These are phyloP conservation scores for Stenocarpella maydis DNA, from an alignment of 2,329 filamentous ascomycete genomes.

Conservation along the genomic window DNA sequence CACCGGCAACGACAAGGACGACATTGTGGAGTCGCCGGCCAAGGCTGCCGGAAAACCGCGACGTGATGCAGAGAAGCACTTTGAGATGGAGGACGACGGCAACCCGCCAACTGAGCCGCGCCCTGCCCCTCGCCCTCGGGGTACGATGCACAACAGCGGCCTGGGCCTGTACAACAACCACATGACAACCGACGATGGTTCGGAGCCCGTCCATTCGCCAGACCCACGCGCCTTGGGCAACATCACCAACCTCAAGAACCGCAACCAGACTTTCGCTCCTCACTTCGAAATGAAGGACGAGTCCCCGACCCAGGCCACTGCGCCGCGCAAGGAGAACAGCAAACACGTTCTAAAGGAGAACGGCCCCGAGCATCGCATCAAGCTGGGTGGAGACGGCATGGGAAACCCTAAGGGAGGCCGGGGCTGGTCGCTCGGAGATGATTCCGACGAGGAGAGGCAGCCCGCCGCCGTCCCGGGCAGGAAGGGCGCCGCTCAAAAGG, in stretches of 20 bases:
- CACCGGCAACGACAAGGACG: constrained; percentile 65
- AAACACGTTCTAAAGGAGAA: constrained; percentile 45
- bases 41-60: constrained; percentile 72
- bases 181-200: constrained; percentile 68
- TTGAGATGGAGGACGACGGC: constrained; percentile 82
- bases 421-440: constrained; percentile 67
- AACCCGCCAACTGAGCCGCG: constrained; percentile 62
- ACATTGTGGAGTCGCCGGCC: constrained; percentile 64
- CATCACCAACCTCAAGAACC: constrained; percentile 77
- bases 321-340: constrained; percentile 58
- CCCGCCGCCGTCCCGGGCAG: constrained; percentile 48
- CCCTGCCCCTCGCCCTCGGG: constrained; percentile 56
- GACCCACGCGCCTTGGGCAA: constrained; percentile 63
- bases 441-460: constrained; percentile 53
- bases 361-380: constrained; percentile 49
- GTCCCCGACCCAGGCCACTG: constrained; percentile 57
- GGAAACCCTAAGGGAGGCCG: constrained; percentile 65
- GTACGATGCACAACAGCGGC: constrained; percentile 71
- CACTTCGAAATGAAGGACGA: constrained; percentile 82
- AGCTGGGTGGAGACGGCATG: constrained; percentile 71
- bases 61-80: constrained; percentile 82
- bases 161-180: constrained; percentile 81
- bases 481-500: constrained; percentile 49
- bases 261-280: constrained; percentile 77
- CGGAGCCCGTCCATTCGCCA: constrained; percentile 46